Evolutionary conservation across 441 rosid species (phyloP).

Genomic region (Gossypium trilobum): DNA sequence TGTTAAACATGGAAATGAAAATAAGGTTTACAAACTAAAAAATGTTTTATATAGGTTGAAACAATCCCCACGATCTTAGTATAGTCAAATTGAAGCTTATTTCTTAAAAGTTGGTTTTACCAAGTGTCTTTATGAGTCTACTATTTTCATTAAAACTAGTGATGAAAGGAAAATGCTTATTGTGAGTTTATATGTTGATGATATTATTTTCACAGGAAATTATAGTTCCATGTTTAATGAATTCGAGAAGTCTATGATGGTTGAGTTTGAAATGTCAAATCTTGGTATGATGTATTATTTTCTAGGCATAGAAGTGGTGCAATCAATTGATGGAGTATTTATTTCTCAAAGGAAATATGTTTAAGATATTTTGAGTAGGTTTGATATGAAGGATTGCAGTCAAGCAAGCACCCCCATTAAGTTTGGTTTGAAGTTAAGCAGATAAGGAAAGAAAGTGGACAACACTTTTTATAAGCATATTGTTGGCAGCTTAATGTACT

Average conservation of each 20-base stretch:
- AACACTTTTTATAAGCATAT: not conserved
- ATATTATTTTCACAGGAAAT: not conserved
- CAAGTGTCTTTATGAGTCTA: not conserved
- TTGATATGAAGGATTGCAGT: not conserved
- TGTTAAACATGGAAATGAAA: not conserved
- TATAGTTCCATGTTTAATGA: not conserved
- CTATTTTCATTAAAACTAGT: not conserved
- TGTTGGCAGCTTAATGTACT: not conserved
- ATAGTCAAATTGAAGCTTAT: not conserved
- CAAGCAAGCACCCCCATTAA: not conserved
- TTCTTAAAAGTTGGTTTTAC: not conserved
- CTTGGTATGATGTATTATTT: not conserved
- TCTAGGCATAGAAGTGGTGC: not conserved
- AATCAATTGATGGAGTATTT: not conserved
- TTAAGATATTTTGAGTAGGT: not conserved
- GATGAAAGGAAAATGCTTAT: not conserved
- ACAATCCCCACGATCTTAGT: not conserved
- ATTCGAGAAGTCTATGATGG: not conserved
- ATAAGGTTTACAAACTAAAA: too few relatives aligned
- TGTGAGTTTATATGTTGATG: not conserved
- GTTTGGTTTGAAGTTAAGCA: not conserved
- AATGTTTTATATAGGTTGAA: too few relatives aligned
- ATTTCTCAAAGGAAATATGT: too few relatives aligned
- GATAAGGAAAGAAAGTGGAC: not conserved
- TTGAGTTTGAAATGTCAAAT: not conserved